Evolutionary conservation across 2,329 filamentous ascomycete genomes (phyloP), one percentile per base, ranked within the genome.

Genomic region (Pseudogymnoascus sp.): DNA sequence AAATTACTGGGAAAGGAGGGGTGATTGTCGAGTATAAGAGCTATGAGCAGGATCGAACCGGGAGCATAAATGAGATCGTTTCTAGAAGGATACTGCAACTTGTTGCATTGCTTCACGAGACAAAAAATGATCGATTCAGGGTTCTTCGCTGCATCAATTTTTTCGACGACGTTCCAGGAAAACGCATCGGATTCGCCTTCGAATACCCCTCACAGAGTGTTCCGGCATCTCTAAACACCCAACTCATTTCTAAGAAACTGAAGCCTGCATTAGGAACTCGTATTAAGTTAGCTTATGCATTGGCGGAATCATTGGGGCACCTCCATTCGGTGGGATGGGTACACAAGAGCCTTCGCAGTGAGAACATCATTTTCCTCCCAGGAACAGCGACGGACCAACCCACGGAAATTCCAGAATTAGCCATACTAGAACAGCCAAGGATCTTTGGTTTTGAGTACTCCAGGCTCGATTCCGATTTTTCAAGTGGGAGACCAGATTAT

Each of bases 281-380:
- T 21, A 53, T 28, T n/a, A 53, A 53, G 23, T 16, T 53, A 5
- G 46, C 46, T 5, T 31, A 53, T n/a, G 14, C 46, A 28, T 16
- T 53, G 5, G 46, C 46, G 11, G 46, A 53, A 12, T 53, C 46
- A 31, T 16, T 31, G 8, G 46, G 46, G 8, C 46, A 53, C 25
- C 23, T 53, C 1, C 46, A 53, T 53, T 53, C 46, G 6, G 46
- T 53, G 46, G 46, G 46, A 31, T 53, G 63, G 62, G 46, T 65
- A 4, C 64, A 65, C 31, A 61, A 65, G 31, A 61, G 62, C 12
- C 61, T 65, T 23, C 62, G 62, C 38, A 65, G 64, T 34, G 62
- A 64, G 16, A 65, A 65, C 34, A 62, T 65, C 21, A 23, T 65
- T 1, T 64, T 65, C 37, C 63, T 65, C 8, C 62, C 62, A 16